Conservation (phyloP, 202 grass and related monocot genomes). For the Zoysia matrella region DNA sequence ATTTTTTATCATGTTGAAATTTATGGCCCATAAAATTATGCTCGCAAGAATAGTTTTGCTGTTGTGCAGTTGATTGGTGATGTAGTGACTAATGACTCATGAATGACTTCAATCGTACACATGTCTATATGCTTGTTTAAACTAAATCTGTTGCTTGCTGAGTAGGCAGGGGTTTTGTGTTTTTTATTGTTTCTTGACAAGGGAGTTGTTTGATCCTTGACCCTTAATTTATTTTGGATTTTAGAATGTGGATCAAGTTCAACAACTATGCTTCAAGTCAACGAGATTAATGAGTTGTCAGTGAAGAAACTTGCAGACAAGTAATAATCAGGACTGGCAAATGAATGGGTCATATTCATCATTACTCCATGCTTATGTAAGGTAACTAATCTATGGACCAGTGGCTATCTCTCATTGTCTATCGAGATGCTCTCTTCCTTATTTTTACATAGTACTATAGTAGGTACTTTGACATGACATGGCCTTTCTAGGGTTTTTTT, state of each 20-base stretch:
- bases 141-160: background rate
- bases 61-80: conserved; percentile 5
- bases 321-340: conserved; percentile 29
- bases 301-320: background rate
- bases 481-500: no score
- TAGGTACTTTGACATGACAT: background rate
- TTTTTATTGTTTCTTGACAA: conserved; percentile 11
- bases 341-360: conserved; percentile 21
- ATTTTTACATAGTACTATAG: background rate
- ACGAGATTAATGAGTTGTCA: conserved; percentile 22
- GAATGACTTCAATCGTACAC: conserved; percentile 1
- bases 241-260: conserved; percentile 22
- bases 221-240: conserved; percentile 21
- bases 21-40: background rate
- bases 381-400: conserved; percentile 22
- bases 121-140: conserved; percentile 23
- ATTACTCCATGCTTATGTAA: conserved; percentile 18
- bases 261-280: conserved; percentile 24
- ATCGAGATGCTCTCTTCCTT: background rate
- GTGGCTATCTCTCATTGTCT: conserved; percentile 13
- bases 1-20: background rate
- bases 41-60: conserved; percentile 1
- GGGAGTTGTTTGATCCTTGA: conserved; percentile 30
- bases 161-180: background rate
- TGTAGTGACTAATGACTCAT: background rate